Evolutionary conservation across 176 grass and related monocot species (phyloP).

Genomic region (Tillandsia leiboldiana): DNA sequence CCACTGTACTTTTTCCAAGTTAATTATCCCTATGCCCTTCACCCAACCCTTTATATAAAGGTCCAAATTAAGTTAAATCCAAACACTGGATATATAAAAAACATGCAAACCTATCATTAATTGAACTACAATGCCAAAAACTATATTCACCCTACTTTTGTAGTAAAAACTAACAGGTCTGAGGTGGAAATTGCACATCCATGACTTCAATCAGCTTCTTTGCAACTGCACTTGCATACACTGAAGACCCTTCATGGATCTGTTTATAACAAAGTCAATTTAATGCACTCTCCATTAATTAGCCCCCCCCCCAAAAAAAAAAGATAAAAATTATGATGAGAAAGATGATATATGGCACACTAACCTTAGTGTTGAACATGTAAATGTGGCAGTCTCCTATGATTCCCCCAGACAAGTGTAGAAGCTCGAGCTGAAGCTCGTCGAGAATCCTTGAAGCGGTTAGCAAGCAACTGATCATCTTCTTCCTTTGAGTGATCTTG

Average conservation of each 20-base stretch:
- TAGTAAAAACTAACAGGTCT: not conserved
- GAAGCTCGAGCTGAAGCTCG: slow-evolving; percentile 59
- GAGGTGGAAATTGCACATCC: slow-evolving; percentile 18
- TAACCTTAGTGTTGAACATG: slow-evolving; percentile 94
- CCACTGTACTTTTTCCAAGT: slow-evolving; percentile 1
- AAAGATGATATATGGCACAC: not conserved
- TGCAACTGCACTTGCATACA: slow-evolving; percentile 63
- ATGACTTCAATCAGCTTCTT: slow-evolving; percentile 57
- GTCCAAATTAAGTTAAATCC: not conserved
- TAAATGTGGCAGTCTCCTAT: slow-evolving; percentile 87
- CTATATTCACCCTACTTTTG: too few species aligned
- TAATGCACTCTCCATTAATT: not conserved
- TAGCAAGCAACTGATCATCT: slow-evolving; percentile 49
- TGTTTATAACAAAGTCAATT: slow-evolving; percentile 15
- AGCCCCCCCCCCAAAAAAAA: not conserved
- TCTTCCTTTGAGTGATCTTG: slow-evolving; percentile 75
- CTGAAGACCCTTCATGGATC: slow-evolving; percentile 53
- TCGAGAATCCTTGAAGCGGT: slow-evolving; percentile 52
- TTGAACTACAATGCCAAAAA: too few species aligned
- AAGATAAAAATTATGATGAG: not conserved
- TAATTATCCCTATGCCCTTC: not conserved
- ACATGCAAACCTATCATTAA: not conserved
- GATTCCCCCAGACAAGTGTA: slow-evolving; percentile 78
- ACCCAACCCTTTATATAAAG: not conserved
- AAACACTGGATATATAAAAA: not conserved